Evolutionary conservation across 2,329 filamentous ascomycete species (phyloP), one percentile per base, ranked within the genome.

Genomic region (Alternaria viburni): DNA sequence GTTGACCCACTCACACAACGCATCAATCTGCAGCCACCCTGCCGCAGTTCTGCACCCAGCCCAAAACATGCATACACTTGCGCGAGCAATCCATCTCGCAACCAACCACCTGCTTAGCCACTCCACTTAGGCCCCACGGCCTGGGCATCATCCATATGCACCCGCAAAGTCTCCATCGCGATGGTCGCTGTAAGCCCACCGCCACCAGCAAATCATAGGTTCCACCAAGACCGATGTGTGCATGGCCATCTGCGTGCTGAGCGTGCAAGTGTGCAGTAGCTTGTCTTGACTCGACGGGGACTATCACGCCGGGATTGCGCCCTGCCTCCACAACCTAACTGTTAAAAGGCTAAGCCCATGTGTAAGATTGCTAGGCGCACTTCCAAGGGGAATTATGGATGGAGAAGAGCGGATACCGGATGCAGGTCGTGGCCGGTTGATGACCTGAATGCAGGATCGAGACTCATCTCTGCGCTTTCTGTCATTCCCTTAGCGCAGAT

Each of bases 371-470:
- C 28, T 44, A 58, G 57, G 45, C 57, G 36, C 30, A 51, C 21
- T 21, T 51, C 47, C 45, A 46, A 47, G 41, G 57, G 21, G 61
- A 56, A 57, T 61, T 45, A 58, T 54, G 57, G 30, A 64, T 66
- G 62, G 61, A 60, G 30, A 56, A 57, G 23, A 44, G 62, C 64
- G 65, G 62, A 68, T 67, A 62, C 54, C 64, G 61, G 57, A 69
- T 62, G 65, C 63, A 65, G 54, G 65, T 66, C 44, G 60, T 69
- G 58, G 56, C 62, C 44, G 64, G 65, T 69, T 71, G 59, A 70
- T 70, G 68, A 69, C 62, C 59, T 59, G 58, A 69, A 58, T 57
- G 70, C 65, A 69, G 69, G 71, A 74, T 74, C 71, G 67, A 73
- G 69, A 69, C 68, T 68, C 62, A 57, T 67, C 17, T 50, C 47